Evolutionary conservation across 192 early-diverging fungal genomes (phyloP).

Genomic region (Lobulomyces angularis): DNA sequence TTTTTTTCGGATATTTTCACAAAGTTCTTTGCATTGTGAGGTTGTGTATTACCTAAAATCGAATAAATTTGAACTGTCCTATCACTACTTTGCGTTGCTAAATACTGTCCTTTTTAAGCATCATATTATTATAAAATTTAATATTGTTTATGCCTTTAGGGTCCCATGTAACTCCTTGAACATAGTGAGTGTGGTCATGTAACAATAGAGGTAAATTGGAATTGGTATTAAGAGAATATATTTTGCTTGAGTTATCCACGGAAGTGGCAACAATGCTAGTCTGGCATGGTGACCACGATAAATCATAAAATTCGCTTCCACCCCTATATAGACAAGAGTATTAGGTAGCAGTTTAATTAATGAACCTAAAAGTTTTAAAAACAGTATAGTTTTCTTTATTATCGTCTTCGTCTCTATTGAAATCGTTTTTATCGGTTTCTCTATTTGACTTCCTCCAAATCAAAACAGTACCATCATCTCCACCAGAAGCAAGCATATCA

Average conservation of each 20-base stretch:
- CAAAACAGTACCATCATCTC: conserved; percentile 83
- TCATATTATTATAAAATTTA: too few species aligned
- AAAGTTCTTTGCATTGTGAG: too few species aligned
- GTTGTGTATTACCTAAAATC: too few species aligned
- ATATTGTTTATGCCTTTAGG: too few species aligned
- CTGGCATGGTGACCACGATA: conserved; percentile 87
- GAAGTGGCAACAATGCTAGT: conserved; percentile 69
- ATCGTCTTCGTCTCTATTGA: conserved; percentile 32
- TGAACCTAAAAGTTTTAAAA: conserved; percentile 49
- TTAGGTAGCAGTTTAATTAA: conserved; percentile 1
- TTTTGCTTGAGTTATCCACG: conserved; percentile 79
- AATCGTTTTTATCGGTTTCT: conserved; percentile 18
- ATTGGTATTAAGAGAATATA: too few species aligned
- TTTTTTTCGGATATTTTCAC: too few species aligned
- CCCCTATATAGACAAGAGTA: conserved; percentile 29
- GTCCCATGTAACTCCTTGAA: conserved; percentile 97
- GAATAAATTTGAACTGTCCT: too few species aligned
- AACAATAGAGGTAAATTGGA: conserved; percentile 5
- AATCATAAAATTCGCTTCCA: conserved; percentile 75
- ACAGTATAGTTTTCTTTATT: conserved; percentile 66
- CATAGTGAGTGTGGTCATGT: conserved; percentile 72
- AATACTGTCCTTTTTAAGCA: conserved; percentile 65
- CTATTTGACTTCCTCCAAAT: conserved; percentile 62
- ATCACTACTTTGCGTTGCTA: conserved; percentile 89
- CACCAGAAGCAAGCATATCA: conserved; percentile 68